Evolutionary conservation across 805 yeast species (phyloP).

Genomic region (Naumovozyma baii): DNA sequence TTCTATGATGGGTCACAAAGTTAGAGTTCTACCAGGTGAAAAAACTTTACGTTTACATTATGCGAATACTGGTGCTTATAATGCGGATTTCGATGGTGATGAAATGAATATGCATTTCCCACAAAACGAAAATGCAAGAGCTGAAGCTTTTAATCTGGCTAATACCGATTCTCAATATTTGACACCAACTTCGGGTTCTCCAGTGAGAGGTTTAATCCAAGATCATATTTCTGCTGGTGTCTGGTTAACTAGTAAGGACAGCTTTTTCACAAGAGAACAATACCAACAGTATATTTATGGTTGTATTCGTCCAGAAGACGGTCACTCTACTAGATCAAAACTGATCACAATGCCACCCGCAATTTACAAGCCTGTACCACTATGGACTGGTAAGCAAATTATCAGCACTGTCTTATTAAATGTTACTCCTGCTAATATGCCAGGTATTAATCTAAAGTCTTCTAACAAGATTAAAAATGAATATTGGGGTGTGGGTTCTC

Average conservation of each 20-base stretch:
- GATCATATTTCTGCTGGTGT: slow-evolving; percentile 99
- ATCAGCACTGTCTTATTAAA: slow-evolving; percentile 86
- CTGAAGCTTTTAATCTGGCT: slow-evolving; percentile 91
- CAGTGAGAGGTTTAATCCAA: slow-evolving; percentile 96
- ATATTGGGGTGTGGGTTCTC: slow-evolving; percentile 83
- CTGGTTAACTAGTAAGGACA: slow-evolving; percentile 90
- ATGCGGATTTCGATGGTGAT: slow-evolving; percentile 98
- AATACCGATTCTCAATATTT: slow-evolving; percentile 95
- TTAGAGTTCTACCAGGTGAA: slow-evolving; percentile 93
- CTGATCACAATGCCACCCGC: slow-evolving; percentile 85
- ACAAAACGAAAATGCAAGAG: slow-evolving; percentile 92
- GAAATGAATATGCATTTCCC: slow-evolving; percentile 99
- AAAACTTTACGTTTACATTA: slow-evolving; percentile 93
- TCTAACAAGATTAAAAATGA: slow-evolving; percentile 86
- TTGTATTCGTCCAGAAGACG: slow-evolving; percentile 94
- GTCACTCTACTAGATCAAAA: slow-evolving; percentile 67
- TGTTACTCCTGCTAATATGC: slow-evolving; percentile 76
- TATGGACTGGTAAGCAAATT: slow-evolving; percentile 98
- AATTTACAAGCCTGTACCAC: slow-evolving; percentile 69
- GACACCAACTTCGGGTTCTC: slow-evolving; percentile 97
- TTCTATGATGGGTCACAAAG: slow-evolving; percentile 99
- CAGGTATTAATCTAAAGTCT: slow-evolving; percentile 80
- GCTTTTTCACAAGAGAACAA: slow-evolving; percentile 80
- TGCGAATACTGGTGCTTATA: slow-evolving; percentile 98
- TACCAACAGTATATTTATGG: slow-evolving; percentile 93